Evolutionary conservation across 73 alveolate genomes (phyloP).

Genomic region (Tetrahymena malaccensis): DNA sequence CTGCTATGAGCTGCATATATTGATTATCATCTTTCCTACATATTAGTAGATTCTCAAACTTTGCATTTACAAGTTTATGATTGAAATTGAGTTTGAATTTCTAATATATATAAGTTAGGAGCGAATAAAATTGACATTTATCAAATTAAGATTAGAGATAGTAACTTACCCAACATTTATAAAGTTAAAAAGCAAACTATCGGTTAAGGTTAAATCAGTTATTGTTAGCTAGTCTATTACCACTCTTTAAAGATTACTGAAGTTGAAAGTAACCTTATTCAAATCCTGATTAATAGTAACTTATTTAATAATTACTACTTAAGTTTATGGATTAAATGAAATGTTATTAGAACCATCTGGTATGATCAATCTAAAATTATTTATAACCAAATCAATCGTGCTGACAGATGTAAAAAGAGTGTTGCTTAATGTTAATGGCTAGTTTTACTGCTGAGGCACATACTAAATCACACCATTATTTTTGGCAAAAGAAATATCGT

Average conservation of each 20-base stretch:
- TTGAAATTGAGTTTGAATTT: background rate
- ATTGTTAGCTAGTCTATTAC: background rate
- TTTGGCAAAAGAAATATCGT: background rate
- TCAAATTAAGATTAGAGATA: background rate
- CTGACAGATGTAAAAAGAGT: background rate
- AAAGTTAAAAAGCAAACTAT: background rate
- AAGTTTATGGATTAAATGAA: background rate
- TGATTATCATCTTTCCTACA: background rate
- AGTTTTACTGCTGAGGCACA: background rate
- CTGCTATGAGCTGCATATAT: background rate
- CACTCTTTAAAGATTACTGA: background rate
- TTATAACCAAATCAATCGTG: background rate
- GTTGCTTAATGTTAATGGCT: background rate
- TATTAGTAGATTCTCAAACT: background rate
- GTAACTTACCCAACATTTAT: background rate
- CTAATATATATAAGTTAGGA: background rate
- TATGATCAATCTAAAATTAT: background rate
- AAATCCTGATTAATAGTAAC: background rate
- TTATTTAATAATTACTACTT: background rate
- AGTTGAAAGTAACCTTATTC: background rate
- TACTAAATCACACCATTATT: background rate
- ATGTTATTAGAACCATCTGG: background rate
- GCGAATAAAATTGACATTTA: background rate
- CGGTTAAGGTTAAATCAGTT: background rate
- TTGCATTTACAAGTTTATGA: background rate